phyloP scores from a whole-genome alignment of 108 stramenopile genomes.

The Nitzschia putrida region DNA sequence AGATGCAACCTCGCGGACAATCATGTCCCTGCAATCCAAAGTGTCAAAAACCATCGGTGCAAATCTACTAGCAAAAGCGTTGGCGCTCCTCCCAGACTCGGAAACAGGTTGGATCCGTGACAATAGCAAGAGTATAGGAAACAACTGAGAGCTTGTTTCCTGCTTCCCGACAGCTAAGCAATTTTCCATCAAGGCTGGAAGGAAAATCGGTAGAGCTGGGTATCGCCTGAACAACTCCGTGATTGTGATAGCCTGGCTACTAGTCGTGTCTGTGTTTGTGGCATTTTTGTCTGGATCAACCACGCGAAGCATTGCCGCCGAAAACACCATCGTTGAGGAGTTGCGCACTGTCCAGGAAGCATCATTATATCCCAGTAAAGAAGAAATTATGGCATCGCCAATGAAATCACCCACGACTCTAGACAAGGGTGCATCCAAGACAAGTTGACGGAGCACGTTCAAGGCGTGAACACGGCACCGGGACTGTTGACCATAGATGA shows the following conservation, averaged over 20 bases:
- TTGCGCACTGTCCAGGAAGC: slow-evolving; percentile 63
- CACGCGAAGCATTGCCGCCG: slow-evolving; percentile 59
- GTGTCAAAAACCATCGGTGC: slow-evolving; percentile 31
- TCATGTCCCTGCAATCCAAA: slow-evolving; percentile 36
- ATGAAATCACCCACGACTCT: slow-evolving; percentile 36
- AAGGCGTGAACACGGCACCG: slow-evolving; percentile 61
- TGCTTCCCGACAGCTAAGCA: slow-evolving; percentile 20
- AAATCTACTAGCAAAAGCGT: slow-evolving; percentile 22
- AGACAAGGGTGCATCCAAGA: slow-evolving; percentile 62
- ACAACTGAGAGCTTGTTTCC: slow-evolving; percentile 27
- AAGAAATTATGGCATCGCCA: slow-evolving; percentile 47
- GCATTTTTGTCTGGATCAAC: slow-evolving; percentile 73
- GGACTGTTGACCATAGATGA: slow-evolving; percentile 9
- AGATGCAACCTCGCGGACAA: slow-evolving; percentile 50
- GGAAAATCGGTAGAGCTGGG: slow-evolving; percentile 40
- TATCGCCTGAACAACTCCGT: slow-evolving; percentile 54
- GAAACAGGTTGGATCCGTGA: slow-evolving; percentile 52
- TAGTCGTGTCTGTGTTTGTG: slow-evolving; percentile 35
- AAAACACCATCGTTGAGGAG: slow-evolving; percentile 72
- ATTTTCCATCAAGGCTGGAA: slow-evolving; percentile 34
- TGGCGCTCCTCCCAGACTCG: slow-evolving; percentile 20
- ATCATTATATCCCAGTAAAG: slow-evolving; percentile 60
- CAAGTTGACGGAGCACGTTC: slow-evolving; percentile 59
- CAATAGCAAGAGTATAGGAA: slow-evolving; percentile 60
- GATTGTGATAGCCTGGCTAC: slow-evolving; percentile 53